A percentile compares a stretch with the other conserved stretches of the same genome.
These are phyloP conservation scores for Cucurbita argyrosperma DNA, from an alignment of 306 rosid genomes.

Conservation along the genomic window DNA sequence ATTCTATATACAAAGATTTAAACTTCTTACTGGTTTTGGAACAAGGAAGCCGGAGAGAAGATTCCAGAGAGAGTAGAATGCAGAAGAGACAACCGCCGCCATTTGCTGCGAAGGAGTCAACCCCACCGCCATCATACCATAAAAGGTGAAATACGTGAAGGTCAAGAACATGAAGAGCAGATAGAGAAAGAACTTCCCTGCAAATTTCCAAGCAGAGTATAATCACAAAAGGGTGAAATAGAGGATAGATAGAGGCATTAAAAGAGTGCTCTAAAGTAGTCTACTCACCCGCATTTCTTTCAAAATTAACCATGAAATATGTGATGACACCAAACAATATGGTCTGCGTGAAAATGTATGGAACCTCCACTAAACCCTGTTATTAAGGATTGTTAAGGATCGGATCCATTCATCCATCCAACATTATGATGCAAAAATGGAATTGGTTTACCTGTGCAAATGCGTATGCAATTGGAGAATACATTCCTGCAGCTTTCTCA, in stretches of 20 bases:
- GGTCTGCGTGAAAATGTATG: slow-evolving; percentile 66
- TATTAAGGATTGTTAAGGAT: too few relatives aligned
- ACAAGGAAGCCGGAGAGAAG: slow-evolving; percentile 75
- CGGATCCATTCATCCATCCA: too few relatives aligned
- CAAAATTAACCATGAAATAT: slow-evolving; percentile 66
- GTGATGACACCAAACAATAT: slow-evolving; percentile 57
- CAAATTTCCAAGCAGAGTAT: not conserved
- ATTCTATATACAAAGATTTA: too few relatives aligned
- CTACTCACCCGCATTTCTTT: slow-evolving; percentile 26
- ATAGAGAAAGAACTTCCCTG: slow-evolving; percentile 73
- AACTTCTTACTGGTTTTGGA: slow-evolving; percentile 41
- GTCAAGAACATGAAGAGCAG: slow-evolving; percentile 81
- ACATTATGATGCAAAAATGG: too few relatives aligned
- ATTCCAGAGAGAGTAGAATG: slow-evolving; percentile 90
- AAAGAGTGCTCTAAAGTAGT: too few relatives aligned
- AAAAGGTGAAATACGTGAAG: slow-evolving; percentile 85
- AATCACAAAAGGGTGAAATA: too few relatives aligned
- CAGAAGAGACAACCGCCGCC: slow-evolving; percentile 82
- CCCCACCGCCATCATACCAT: slow-evolving; percentile 93
- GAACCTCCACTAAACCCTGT: slow-evolving; percentile 87
- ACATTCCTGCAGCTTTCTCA: slow-evolving; percentile 90
- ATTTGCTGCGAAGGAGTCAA: slow-evolving; percentile 68
- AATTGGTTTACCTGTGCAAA: slow-evolving; percentile 43
- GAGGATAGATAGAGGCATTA: too few relatives aligned
- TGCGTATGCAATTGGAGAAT: slow-evolving; percentile 72